Evolutionary conservation across 768 basidiomycete species (phyloP).

Genomic region (Suillus tomentosus): DNA sequence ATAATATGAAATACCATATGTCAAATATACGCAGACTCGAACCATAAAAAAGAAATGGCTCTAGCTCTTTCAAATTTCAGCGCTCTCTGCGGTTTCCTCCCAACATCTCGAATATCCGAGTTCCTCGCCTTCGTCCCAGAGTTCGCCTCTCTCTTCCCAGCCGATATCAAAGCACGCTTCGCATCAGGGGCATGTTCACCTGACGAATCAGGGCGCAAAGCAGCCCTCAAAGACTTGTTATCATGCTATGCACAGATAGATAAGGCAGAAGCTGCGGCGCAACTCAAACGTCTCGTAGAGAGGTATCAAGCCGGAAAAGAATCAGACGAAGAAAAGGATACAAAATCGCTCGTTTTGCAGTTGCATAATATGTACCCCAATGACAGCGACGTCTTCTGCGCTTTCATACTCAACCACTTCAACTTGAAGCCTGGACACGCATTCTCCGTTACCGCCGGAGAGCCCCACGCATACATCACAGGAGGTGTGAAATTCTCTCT

Average conservation of each 20-base stretch:
- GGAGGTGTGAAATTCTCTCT: slow-evolving; percentile 42
- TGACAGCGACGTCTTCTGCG: slow-evolving; percentile 55
- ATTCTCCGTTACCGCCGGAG: slow-evolving; percentile 55
- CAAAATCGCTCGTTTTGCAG: slow-evolving; percentile 39
- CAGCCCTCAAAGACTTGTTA: slow-evolving; percentile 8
- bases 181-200: neutral
- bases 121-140: slow-evolving; percentile 12
- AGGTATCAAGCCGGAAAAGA: slow-evolving; percentile 15
- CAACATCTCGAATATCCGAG: neutral
- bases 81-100: slow-evolving; percentile 22
- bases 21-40: slow-evolving; percentile 42
- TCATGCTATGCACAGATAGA: slow-evolving; percentile 8
- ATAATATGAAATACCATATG: no score
- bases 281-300: slow-evolving; percentile 2
- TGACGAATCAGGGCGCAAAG: neutral
- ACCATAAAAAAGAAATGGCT: slow-evolving; percentile 65
- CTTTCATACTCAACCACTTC: slow-evolving; percentile 56
- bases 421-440: slow-evolving; percentile 51
- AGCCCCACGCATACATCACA: slow-evolving; percentile 60
- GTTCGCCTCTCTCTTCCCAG: slow-evolving; percentile 10
- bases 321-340: slow-evolving; percentile 18
- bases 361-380: slow-evolving; percentile 52
- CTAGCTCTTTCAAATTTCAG: slow-evolving; percentile 47
- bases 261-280: neutral
- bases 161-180: slow-evolving; percentile 2